phyloP scores from a whole-genome alignment of 2,329 filamentous ascomycete genomes.

The Pseudogymnoascus sp. region DNA sequence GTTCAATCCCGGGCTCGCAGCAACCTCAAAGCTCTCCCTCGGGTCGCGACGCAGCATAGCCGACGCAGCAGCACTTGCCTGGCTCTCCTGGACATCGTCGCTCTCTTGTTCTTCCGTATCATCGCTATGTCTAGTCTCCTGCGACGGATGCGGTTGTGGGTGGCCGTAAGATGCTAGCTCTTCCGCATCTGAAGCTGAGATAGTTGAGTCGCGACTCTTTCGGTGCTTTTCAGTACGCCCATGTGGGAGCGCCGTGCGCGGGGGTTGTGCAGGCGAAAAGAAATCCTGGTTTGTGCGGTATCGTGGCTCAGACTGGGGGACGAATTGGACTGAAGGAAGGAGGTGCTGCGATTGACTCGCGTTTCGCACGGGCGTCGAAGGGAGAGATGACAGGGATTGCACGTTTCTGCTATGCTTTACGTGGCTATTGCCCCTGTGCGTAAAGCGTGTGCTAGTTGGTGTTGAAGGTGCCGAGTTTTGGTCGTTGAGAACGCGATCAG shows the following conservation, averaged over 20 bases:
- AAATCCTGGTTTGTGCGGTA: slow-evolving; percentile 30
- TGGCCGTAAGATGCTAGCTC: not conserved
- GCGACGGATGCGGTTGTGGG: not conserved
- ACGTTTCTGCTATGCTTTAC: slow-evolving; percentile 65
- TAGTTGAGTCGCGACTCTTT: slow-evolving; percentile 77
- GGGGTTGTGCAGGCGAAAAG: slow-evolving; percentile 30
- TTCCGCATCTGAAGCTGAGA: slow-evolving; percentile 54
- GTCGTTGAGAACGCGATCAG: slow-evolving; percentile 69
- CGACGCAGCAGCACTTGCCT: slow-evolving; percentile 70
- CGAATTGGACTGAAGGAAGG: slow-evolving; percentile 55
- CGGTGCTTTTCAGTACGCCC: slow-evolving; percentile 46
- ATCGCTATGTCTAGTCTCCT: slow-evolving; percentile 19
- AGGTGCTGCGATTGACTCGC: slow-evolving; percentile 39
- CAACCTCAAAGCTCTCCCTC: slow-evolving; percentile 33
- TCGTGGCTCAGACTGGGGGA: slow-evolving; percentile 52
- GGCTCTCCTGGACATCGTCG: slow-evolving; percentile 63
- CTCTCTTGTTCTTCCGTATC: slow-evolving; percentile 53
- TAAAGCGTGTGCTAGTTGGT: slow-evolving; percentile 34
- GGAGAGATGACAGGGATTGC: slow-evolving; percentile 79
- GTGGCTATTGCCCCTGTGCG: slow-evolving; percentile 35
- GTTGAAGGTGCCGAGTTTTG: slow-evolving; percentile 72
- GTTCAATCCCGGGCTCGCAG: slow-evolving; percentile 23
- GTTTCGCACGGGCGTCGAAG: slow-evolving; percentile 60
- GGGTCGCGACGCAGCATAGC: slow-evolving; percentile 61
- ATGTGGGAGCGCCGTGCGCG: slow-evolving; percentile 20